These are phyloP conservation scores for Ophiostoma angusticollis DNA, from an alignment of 2,329 filamentous ascomycete species.

Conservation along the genomic window DNA sequence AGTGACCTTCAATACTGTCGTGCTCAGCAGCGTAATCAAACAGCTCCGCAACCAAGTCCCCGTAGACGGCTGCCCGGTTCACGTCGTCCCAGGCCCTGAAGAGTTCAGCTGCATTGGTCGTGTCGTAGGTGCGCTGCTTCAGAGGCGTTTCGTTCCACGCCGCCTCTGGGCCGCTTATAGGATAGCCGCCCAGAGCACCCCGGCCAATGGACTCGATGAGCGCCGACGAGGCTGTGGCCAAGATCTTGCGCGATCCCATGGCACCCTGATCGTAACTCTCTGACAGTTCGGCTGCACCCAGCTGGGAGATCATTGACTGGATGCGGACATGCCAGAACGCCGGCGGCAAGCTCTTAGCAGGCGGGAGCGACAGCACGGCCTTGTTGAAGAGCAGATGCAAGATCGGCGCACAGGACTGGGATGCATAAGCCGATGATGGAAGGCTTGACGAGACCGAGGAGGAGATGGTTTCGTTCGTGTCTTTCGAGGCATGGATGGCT, in stretches of 20 bases:
- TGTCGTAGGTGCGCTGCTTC: conserved; percentile 36
- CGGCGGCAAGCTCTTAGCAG: conserved; percentile 46
- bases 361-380: conserved; percentile 53
- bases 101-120: conserved; percentile 45
- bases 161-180: conserved; percentile 14
- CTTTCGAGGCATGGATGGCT: background rate
- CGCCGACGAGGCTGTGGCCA: conserved; percentile 58
- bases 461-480: too few species aligned
- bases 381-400: conserved; percentile 55
- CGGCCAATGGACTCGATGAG: conserved; percentile 57
- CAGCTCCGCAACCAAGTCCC: conserved; percentile 50
- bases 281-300: conserved; percentile 57
- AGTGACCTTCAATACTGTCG: conserved; percentile 50
- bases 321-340: conserved; percentile 55
- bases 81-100: conserved; percentile 53
- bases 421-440: too few species aligned
- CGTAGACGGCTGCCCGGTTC: conserved; percentile 54
- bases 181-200: conserved; percentile 51
- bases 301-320: conserved; percentile 43
- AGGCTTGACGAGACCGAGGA: too few species aligned
- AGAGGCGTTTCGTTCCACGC: conserved; percentile 17
- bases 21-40: conserved; percentile 49
- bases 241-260: conserved; percentile 59
- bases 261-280: conserved; percentile 74
- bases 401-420: conserved; percentile 44